Evolutionary conservation across 208 protist genomes (phyloP), one percentile per base, ranked within the genome.

Genomic region (Leishmania mexicana): DNA sequence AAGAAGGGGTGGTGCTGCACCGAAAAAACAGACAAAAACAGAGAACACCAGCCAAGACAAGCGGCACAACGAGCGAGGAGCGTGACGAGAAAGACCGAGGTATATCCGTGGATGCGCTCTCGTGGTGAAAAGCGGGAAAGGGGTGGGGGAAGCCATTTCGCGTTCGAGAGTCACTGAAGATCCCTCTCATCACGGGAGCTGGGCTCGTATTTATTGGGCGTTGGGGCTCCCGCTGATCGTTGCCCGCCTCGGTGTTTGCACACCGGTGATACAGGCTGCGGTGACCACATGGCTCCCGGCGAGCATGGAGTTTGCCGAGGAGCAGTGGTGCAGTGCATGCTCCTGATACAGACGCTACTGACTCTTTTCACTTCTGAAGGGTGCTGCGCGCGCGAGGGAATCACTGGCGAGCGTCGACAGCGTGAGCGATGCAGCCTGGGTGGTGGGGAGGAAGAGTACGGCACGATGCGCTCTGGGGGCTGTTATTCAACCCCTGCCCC

Each of bases 1-100:
- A 21, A 64, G 51, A 75, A 28, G 53, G 45, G 71, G 58, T 77
- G 79, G 71, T 71, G 5, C 71, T 81, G 77, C 71, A 77, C 68
- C 54, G 79, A 68, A 45, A 77, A 81, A 47, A 53, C 31, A 35
- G 62, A n/a, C 19, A 10, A 72, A 60, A 51, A 49, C n/a, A 58
- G 5, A 73, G 57, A 79, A 65, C 45, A 54, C n/a, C 6, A n/a
- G 19, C 10, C 11, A 11, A 42, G 2, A 47, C 10, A 28, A 40
- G 57, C 31, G 53, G 31, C 19, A 19, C 17, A 70, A 3, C 64
- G 64, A 58, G 64, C 11, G 75, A 53, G 64, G 1, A 49, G 10
- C n/a, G 67, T 40, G n/a, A 79, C 21, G 62, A 79, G 47, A 54
- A 1, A 79, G 45, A 19, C 13, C 51, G 47, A n/a, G 1, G 19